Base-by-base conservation (phyloP, 805 yeast species). In the Saccharomycopsis synnaedendra region DNA sequence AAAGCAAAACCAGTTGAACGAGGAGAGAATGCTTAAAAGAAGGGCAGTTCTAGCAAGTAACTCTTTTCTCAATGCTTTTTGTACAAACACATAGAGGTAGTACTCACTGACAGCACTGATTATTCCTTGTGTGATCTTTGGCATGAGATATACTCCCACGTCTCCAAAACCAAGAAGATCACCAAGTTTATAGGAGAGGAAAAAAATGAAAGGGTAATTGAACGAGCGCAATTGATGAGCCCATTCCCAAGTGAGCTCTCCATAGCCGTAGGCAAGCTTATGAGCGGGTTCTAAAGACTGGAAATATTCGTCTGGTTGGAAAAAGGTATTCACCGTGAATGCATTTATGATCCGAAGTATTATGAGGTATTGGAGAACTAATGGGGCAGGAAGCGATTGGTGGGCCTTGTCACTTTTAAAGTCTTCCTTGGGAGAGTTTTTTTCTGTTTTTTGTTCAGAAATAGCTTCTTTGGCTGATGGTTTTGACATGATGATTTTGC, bases 171-270 rank as follows among this genome's bases (percentile, higher is more conserved):
- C 57, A 0, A 72, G 48, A 0, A 49, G 0, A 1, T 66, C 64
- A 19, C 69, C 61, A 0, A 68, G 29, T 46, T 61, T 54, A 56
- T 70, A 69, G 10, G 73, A 70, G 1, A 59, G 47, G 1, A 78
- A 76, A 58, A 85, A 87, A 1, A 90, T 47, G 40, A 82, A 64
- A 0, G 98, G 97, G 56, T 88, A 90, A 0, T 83, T 62, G 46
- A 85, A 81, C 6, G 95, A 82, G 51, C 99, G 65, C 4, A 93
- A 64, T 0, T 80, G 81, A 43, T 71, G 68, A 29, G 65, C 60
- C 98, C 98, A 93, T 64, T 93, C 99, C 99, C 99, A 93, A 0
- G 97, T 87, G 36, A 78, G 60, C 56, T 77, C 76, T 0, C 98
- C 98, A 53, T 80, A 82, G 1, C 93, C 89, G 60, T 71, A 87